Evolutionary conservation across 2,329 filamentous ascomycete species (phyloP).

Genomic region (Fusarium haematococcum): DNA sequence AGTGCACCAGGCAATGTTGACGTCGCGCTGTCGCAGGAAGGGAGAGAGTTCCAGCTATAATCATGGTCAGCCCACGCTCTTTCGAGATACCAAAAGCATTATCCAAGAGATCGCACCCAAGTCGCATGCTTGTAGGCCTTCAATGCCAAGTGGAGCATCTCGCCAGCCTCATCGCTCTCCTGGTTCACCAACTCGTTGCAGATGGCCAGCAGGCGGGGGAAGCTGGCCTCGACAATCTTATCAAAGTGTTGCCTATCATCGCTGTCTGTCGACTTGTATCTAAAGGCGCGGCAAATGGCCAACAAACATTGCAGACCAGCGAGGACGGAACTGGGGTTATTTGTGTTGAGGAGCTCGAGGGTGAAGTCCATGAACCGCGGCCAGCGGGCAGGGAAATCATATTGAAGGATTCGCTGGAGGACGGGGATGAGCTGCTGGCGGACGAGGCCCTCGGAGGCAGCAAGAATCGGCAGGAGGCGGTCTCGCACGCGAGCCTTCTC

Average conservation of each 20-base stretch:
- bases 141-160: conserved; percentile 94
- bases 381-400: conserved; percentile 95
- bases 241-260: conserved; percentile 86
- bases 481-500: conserved; percentile 91
- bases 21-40: conserved; percentile 80
- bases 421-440: conserved; percentile 94
- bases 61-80: conserved; percentile 42
- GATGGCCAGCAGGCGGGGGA: conserved; percentile 87
- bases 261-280: conserved; percentile 87
- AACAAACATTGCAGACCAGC: conserved; percentile 94
- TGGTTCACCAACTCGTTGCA: conserved; percentile 91
- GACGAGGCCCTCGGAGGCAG: conserved; percentile 81
- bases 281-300: conserved; percentile 93
- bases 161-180: conserved; percentile 91
- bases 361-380: conserved; percentile 95
- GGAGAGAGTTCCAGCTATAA: conserved; percentile 84
- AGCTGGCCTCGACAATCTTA: conserved; percentile 91
- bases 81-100: not conserved
- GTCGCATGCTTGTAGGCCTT: conserved; percentile 99
- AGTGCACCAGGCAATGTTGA: conserved; percentile 95
- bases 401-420: conserved; percentile 94
- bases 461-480: conserved; percentile 89
- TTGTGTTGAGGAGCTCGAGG: conserved; percentile 86
- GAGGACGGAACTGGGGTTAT: conserved; percentile 87
- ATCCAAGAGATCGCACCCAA: conserved; percentile 69